phyloP scores from a whole-genome alignment of 2,329 filamentous ascomycete species.

The Epichloe brachyelytri region DNA sequence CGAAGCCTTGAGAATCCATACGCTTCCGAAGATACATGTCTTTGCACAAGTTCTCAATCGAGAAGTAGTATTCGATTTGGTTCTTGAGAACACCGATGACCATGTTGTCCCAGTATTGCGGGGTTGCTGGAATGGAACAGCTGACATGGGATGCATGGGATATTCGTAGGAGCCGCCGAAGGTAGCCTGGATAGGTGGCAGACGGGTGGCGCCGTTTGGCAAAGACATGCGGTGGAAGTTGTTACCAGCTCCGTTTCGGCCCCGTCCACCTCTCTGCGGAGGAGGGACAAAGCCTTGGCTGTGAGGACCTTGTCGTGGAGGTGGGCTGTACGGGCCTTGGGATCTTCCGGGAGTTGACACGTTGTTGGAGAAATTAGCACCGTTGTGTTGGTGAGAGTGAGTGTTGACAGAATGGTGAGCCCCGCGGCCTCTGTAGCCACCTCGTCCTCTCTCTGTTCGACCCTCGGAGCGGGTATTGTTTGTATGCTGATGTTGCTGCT shows the following conservation, averaged over 20 bases:
- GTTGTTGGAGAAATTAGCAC: slow-evolving; percentile 20
- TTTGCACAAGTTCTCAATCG: slow-evolving; percentile 87
- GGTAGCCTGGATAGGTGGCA: slow-evolving; percentile 24
- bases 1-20: slow-evolving; percentile 94
- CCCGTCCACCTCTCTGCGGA: slow-evolving; percentile 22
- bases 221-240: slow-evolving; percentile 28
- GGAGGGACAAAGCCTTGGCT: slow-evolving; percentile 21
- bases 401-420: slow-evolving; percentile 25
- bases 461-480: slow-evolving; percentile 23
- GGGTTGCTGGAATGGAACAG: slow-evolving; percentile 21
- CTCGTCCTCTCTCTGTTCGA: slow-evolving; percentile 29
- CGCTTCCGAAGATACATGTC: slow-evolving; percentile 77
- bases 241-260: slow-evolving; percentile 18
- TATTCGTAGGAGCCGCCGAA: slow-evolving; percentile 26
- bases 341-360: slow-evolving; percentile 20
- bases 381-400: slow-evolving; percentile 21
- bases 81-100: slow-evolving; percentile 29
- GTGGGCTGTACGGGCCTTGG: slow-evolving; percentile 31
- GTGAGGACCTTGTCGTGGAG: slow-evolving; percentile 27
- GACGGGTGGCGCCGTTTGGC: slow-evolving; percentile 22
- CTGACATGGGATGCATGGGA: slow-evolving; percentile 25
- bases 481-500: slow-evolving; percentile 4
- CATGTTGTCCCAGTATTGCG: slow-evolving; percentile 41
- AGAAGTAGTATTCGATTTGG: slow-evolving; percentile 88
- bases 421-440: slow-evolving; percentile 33